Evolutionary conservation across 2,329 filamentous ascomycete genomes (phyloP), one percentile per base, ranked within the genome.

Genomic region (Plectosphaerella plurivora): DNA sequence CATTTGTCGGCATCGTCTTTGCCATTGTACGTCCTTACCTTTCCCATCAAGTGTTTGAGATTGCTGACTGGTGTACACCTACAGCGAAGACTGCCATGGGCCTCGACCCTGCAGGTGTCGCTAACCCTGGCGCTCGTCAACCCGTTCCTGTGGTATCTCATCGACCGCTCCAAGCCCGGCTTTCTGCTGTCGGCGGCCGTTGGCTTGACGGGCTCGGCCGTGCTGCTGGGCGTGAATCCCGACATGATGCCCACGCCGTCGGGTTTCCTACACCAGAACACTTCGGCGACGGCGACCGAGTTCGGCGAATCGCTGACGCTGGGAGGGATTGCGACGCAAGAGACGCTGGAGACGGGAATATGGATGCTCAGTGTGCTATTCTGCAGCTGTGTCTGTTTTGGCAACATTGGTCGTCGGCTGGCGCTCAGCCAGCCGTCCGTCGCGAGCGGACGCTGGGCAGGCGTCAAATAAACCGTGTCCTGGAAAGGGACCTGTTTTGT

Each of bases 281-380:
- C 49, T 53, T 56, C 25, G 42, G 55, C 48, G 36, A 53, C 49
- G 39, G 48, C 53, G 14, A 52, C 59, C 46, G 59, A 62, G n/a
- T 51, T 46, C 15, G 44, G 53, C 22, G 55, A 55, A 8, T 52
- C 54, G 22, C 63, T 68, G 12, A 60, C 78, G 61, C 75, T 78
- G 57, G 83, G 74, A 58, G 82, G 79, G 45, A 74, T 81, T 54
- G 80, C 79, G 53, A 81, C 73, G 50, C 79, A 83, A 49, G 82
- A 89, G 60, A 83, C 75, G 7, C 68, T 91, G 1, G 89, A 88
- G 53, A 81, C 88, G 16, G 86, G 85, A 12, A 89, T 91, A 5
- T 99, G 94, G 93, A 87, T 96, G 63, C 78, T 93, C 22, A 96
- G 91, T 64, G 91, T 97, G 24, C 72, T 99, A 49, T 99, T 97